Evolutionary conservation across 768 basidiomycete species (phyloP).

Genomic region (Phylloporus sp.): DNA sequence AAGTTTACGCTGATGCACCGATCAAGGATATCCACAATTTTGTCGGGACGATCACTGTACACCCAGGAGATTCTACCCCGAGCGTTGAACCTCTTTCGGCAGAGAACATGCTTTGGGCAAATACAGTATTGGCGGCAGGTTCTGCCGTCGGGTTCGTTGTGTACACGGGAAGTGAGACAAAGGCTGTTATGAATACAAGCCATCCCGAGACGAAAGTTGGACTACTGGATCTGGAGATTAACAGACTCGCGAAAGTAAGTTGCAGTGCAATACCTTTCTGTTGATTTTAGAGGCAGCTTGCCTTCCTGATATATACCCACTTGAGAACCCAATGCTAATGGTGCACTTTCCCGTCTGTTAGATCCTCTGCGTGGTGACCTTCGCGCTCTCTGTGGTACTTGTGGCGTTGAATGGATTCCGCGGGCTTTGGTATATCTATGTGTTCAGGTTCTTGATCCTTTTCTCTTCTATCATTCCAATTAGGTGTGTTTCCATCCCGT

Average conservation of each 20-base stretch:
- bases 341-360: slow-evolving; percentile 26
- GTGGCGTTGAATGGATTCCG: slow-evolving; percentile 96
- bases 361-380: slow-evolving; percentile 94
- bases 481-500: slow-evolving; percentile 54
- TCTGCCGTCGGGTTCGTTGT: slow-evolving; percentile 89
- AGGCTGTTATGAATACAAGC: slow-evolving; percentile 98
- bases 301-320: not conserved
- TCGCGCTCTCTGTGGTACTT: slow-evolving; percentile 83
- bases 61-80: slow-evolving; percentile 37
- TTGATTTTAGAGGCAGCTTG: not conserved
- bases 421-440: slow-evolving; percentile 93
- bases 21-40: slow-evolving; percentile 97
- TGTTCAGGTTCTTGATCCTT: slow-evolving; percentile 93
- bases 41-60: slow-evolving; percentile 85
- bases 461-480: slow-evolving; percentile 99
- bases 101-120: slow-evolving; percentile 95
- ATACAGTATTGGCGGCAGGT: slow-evolving; percentile 95
- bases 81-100: slow-evolving; percentile 84
- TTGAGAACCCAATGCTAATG: not conserved
- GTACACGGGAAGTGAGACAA: slow-evolving; percentile 92
- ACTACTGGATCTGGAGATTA: slow-evolving; percentile 89
- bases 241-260: slow-evolving; percentile 86
- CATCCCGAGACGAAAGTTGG: slow-evolving; percentile 96
- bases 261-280: not conserved
- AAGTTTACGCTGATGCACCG: slow-evolving; percentile 93